phyloP scores from a whole-genome alignment of 2,329 filamentous ascomycete genomes.

The Blumeria hordei region DNA sequence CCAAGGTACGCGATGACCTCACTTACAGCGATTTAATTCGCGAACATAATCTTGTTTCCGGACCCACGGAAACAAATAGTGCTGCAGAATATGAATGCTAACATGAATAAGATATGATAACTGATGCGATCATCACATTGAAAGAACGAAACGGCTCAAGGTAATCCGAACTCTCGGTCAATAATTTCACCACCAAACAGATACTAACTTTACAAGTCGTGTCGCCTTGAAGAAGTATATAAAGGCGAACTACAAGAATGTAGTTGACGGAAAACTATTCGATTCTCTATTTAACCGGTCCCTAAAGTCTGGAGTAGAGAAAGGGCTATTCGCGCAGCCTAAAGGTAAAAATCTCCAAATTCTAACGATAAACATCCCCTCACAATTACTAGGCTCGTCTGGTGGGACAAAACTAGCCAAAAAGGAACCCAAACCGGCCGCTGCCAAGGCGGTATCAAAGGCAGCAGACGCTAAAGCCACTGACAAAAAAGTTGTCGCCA shows the following conservation, averaged over 20 bases:
- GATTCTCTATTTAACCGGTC: conserved; percentile 47
- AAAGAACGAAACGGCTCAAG: conserved; percentile 16
- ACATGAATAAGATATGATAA: conserved; percentile 14
- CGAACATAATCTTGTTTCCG: conserved; percentile 29
- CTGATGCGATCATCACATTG: conserved; percentile 14
- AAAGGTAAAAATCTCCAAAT: conserved; percentile 29
- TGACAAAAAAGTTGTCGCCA: conserved; percentile 15
- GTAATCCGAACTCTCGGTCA: conserved; percentile 6
- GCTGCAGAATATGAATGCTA: conserved; percentile 4
- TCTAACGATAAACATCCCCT: not conserved
- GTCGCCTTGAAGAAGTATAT: conserved; percentile 57
- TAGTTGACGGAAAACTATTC: conserved; percentile 30
- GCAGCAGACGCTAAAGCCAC: conserved; percentile 16
- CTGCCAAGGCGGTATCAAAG: conserved; percentile 13
- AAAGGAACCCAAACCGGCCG: conserved; percentile 25
- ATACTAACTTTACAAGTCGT: conserved; percentile 18
- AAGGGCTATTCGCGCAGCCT: conserved; percentile 42
- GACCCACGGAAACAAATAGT: conserved; percentile 12
- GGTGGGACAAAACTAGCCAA: conserved; percentile 50
- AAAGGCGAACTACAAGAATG: conserved; percentile 43
- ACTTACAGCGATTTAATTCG: conserved; percentile 18
- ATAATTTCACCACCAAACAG: not conserved
- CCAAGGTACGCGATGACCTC: conserved; percentile 30
- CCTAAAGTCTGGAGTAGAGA: conserved; percentile 40
- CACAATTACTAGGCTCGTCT: conserved; percentile 17